Percentiles rank a stretch among this genome's conserved stretches.
Conservation (phyloP, 495 filamentous ascomycete genomes). For the Bathelium albidoporum region DNA sequence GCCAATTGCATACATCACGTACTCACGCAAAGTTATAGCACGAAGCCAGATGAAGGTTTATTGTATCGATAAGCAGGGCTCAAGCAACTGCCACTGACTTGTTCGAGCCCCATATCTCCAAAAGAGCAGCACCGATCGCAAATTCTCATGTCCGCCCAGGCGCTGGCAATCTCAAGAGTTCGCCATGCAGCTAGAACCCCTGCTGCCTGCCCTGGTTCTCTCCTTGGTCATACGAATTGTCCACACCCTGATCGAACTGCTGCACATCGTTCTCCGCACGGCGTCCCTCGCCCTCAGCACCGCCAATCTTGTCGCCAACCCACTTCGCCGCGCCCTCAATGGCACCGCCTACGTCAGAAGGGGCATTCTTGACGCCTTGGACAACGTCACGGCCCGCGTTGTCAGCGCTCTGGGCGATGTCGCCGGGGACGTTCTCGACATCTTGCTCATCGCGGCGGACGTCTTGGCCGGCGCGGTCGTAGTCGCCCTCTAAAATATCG, state of each 20-base stretch:
- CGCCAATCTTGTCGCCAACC: constrained; percentile 12
- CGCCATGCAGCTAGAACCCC: background rate
- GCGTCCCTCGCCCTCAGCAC: constrained; percentile 11
- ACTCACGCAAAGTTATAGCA: too few relatives aligned
- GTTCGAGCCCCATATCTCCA: too few relatives aligned
- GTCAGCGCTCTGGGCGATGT: background rate
- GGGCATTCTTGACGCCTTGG: constrained; percentile 9
- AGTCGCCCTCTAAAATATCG: constrained; percentile 12
- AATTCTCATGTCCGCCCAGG: too few relatives aligned
- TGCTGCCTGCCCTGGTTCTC: constrained; percentile 12
- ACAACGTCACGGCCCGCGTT: constrained; percentile 12
- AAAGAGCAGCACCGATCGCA: too few relatives aligned
- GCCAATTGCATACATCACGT: too few relatives aligned
- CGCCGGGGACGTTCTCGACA: constrained; percentile 9
- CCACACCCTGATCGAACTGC: constrained; percentile 12
- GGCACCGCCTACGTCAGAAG: constrained; percentile 10
- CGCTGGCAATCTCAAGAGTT: too few relatives aligned
- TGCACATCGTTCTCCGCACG: constrained; percentile 14
- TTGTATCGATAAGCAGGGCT: too few relatives aligned
- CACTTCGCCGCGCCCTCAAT: constrained; percentile 9
- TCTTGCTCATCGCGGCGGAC: constrained; percentile 12
- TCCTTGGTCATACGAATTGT: constrained; percentile 14
- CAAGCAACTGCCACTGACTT: too few relatives aligned
- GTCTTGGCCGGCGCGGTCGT: constrained; percentile 13
- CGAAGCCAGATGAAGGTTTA: too few relatives aligned